These are phyloP conservation scores for Pseudevernia furfuracea DNA, from an alignment of 495 filamentous ascomycete genomes.

Conservation along the genomic window DNA sequence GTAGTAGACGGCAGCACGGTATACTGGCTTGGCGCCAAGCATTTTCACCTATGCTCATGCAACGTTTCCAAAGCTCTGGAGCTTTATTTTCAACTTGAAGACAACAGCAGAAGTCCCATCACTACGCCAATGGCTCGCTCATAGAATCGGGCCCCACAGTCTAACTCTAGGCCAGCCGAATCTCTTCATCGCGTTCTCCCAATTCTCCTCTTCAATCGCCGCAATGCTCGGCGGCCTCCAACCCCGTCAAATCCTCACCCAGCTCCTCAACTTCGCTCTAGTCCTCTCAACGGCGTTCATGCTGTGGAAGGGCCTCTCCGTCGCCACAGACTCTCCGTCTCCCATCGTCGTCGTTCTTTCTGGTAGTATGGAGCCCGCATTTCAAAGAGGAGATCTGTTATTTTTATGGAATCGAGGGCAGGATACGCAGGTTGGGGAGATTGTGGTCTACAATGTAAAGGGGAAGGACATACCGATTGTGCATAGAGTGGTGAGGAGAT, in stretches of 20 bases:
- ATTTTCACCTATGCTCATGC: conserved; percentile 10
- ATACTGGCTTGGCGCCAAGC: conserved; percentile 8
- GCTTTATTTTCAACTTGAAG: not conserved
- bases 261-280: conserved; percentile 89
- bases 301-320: conserved; percentile 94
- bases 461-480: conserved; percentile 94
- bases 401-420: conserved; percentile 87
- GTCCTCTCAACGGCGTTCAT: conserved; percentile 94
- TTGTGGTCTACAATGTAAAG: conserved; percentile 90
- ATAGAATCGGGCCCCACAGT: not conserved
- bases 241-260: conserved; percentile 46
- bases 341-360: conserved; percentile 95
- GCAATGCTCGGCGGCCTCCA: conserved; percentile 7
- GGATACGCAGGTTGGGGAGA: conserved; percentile 71
- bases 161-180: not conserved
- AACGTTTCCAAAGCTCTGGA: conserved; percentile 15
- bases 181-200: not conserved
- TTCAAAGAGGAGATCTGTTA: conserved; percentile 87
- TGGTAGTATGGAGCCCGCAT: conserved; percentile 94
- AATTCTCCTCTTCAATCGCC: not conserved
- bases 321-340: conserved; percentile 75
- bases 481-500: conserved; percentile 73
- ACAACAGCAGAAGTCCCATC: not conserved
- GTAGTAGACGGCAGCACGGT: not conserved
- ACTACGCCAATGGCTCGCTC: conserved; percentile 5